These are phyloP conservation scores for Trichosporon faecale DNA, from an alignment of 1,284 basidiomycete species.

Conservation along the genomic window DNA sequence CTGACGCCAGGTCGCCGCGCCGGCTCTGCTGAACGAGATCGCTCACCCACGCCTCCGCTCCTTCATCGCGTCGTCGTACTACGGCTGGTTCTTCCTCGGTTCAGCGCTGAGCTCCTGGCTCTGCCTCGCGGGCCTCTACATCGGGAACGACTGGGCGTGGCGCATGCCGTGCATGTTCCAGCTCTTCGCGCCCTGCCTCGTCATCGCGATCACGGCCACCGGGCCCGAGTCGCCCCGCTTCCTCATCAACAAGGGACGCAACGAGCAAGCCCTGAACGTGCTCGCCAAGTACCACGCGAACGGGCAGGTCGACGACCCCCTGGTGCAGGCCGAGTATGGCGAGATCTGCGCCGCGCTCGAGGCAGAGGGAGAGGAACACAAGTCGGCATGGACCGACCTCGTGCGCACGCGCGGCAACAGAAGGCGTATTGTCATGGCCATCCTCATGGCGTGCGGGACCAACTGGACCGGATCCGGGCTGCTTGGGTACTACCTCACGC, in stretches of 20 bases:
- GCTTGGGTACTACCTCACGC: slow-evolving; percentile 34
- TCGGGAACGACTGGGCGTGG: slow-evolving; percentile 8
- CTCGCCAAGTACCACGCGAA: slow-evolving; percentile 65
- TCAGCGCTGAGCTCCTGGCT: slow-evolving; percentile 47
- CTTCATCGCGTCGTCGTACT: slow-evolving; percentile 66
- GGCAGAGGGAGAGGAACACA: slow-evolving; percentile 34
- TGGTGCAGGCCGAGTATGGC: slow-evolving; percentile 50
- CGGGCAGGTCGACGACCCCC: slow-evolving; percentile 42
- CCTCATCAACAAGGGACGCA: slow-evolving; percentile 59
- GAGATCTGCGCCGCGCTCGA: slow-evolving; percentile 52
- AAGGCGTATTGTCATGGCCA: slow-evolving; percentile 44
- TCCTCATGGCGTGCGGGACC: slow-evolving; percentile 13
- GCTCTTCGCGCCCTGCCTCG: slow-evolving; percentile 3
- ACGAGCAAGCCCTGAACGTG: slow-evolving; percentile 57
- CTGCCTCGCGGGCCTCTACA: slow-evolving; percentile 10
- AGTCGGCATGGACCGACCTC: slow-evolving; percentile 31
- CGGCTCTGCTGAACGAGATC: slow-evolving; percentile 70
- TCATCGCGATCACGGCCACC: not conserved
- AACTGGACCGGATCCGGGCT: slow-evolving; percentile 35
- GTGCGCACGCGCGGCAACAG: slow-evolving; percentile 49
- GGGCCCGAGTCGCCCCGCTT: slow-evolving; percentile 68
- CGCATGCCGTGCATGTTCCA: slow-evolving; percentile 13
- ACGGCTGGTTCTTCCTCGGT: slow-evolving; percentile 71
- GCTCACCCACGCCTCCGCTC: slow-evolving; percentile 71
- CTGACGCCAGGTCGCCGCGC: slow-evolving; percentile 55